These are phyloP conservation scores for Moricandia arvensis DNA, from an alignment of 345 rosid genomes.

Conservation along the genomic window DNA sequence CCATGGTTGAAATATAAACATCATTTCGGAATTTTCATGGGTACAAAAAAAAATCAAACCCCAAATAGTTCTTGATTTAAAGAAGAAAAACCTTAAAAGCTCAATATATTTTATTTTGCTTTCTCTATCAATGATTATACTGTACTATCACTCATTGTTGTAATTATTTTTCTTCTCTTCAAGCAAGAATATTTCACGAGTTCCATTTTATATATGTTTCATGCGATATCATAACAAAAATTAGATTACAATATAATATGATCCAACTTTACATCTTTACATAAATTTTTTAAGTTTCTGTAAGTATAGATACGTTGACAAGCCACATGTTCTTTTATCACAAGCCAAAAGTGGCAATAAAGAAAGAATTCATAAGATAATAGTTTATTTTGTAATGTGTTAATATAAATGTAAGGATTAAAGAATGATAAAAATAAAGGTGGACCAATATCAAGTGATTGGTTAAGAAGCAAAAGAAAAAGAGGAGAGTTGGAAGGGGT, in stretches of 20 bases:
- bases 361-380: not conserved
- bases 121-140: slow-evolving; percentile 32
- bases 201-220: slow-evolving; percentile 13
- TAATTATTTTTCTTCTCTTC: slow-evolving; percentile 20
- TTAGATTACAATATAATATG: slow-evolving; percentile 7
- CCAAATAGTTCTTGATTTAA: not conserved
- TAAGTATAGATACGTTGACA: slow-evolving; percentile 34
- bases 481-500: slow-evolving; percentile 32
- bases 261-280: slow-evolving; percentile 14
- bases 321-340: slow-evolving; percentile 28
- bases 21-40: not conserved
- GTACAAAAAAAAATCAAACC: not conserved
- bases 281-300: slow-evolving; percentile 4
- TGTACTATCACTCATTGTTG: slow-evolving; percentile 38
- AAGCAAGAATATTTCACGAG: slow-evolving; percentile 18
- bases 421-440: too few relatives aligned
- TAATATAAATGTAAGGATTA: too few relatives aligned
- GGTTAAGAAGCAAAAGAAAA: slow-evolving; percentile 19
- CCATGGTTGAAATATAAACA: not conserved
- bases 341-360: slow-evolving; percentile 28
- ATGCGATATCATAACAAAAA: not conserved
- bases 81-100: not conserved
- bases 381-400: not conserved
- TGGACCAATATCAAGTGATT: slow-evolving; percentile 26
- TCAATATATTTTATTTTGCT: not conserved